These are phyloP conservation scores for Fusarium citri DNA, from an alignment of 2,329 filamentous ascomycete genomes.

Conservation along the genomic window DNA sequence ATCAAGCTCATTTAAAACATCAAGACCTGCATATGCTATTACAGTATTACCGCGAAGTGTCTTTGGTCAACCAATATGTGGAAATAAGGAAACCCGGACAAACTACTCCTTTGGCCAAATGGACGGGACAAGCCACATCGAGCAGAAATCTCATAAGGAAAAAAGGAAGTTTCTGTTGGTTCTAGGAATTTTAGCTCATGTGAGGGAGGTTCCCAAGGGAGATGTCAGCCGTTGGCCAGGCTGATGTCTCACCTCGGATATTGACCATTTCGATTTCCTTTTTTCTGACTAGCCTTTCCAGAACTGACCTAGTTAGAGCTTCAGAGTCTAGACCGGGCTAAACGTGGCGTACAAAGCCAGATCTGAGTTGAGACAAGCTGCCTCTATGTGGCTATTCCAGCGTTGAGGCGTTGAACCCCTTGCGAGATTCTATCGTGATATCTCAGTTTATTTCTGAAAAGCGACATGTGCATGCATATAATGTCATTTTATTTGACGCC, in stretches of 20 bases:
- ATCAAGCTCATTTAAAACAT: neutral
- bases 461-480: neutral
- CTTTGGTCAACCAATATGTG: neutral
- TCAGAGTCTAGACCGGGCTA: neutral
- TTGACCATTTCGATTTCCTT: neutral
- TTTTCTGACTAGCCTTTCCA: neutral
- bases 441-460: neutral
- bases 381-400: neutral
- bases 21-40: neutral
- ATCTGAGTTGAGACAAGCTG: neutral
- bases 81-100: neutral
- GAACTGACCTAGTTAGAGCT: neutral
- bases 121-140: neutral
- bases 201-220: neutral
- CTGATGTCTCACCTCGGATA: conserved; percentile 3
- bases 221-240: neutral
- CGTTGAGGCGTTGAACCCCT: neutral
- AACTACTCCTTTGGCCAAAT: neutral
- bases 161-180: neutral
- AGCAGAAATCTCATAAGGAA: neutral
- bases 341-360: neutral
- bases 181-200: neutral
- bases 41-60: neutral
- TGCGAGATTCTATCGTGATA: neutral
- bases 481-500: no score